Evolutionary conservation across 345 rosid genomes (phyloP), one percentile per base, ranked within the genome.

Genomic region (Murraya koenigii): DNA sequence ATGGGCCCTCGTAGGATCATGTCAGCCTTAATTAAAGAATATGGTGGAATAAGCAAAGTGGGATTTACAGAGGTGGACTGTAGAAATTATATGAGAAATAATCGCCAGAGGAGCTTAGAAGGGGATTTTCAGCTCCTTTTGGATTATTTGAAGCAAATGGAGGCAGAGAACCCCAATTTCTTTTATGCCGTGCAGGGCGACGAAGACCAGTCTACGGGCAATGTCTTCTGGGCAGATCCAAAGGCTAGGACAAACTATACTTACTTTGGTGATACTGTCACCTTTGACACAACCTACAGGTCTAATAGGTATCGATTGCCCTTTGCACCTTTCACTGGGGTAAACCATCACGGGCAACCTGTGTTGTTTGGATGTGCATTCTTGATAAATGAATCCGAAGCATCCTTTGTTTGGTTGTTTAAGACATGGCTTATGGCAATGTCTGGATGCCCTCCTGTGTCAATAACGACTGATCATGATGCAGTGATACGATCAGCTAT

Each of bases 291-390:
- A 11, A 81, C 84, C 52, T 88, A 88, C 78, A 77, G 89, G 72
- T 77, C 87, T 20, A 83, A 88, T 80, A 71, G 85, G 72, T 88
- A 85, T 65, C 81, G 91, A 19, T 74, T 88, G 64, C 91, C 91
- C 14, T 86, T 88, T 73, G 91, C 88, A 13, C 84, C 91, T 9
- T 88, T 88, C 78, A 88, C 86, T 13, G 91, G 91, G 65, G 81
- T 88, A 64, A 88, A 88, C 68, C 91, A 88, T 79, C 91, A 88
- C n/a, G 91, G 89, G 19, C 91, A 88, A 38, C 89, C 89, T n/a
- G 83, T 88, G 13, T 75, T 88, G 74, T 85, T 88, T 20, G 91
- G 91, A 8, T 88, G 91, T 77, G 91, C 91, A 64, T 77, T 88
- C 66, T 69, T 88, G 33, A 75, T 85, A 30, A 83, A 83, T 75